phyloP scores from a whole-genome alignment of 805 yeast species.

The Cyberlindnera euphorbiae region DNA sequence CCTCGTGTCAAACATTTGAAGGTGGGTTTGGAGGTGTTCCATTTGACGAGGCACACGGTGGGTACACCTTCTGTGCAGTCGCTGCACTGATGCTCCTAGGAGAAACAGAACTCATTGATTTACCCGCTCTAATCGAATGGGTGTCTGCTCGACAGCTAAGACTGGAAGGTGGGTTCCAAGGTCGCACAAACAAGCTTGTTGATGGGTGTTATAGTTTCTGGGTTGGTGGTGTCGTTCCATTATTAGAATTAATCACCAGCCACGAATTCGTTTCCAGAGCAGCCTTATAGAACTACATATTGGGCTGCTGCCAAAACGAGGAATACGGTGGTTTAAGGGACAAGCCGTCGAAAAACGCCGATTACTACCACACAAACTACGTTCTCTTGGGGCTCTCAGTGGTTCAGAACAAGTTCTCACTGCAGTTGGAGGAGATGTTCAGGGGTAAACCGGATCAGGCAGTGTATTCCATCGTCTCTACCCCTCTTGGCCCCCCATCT shows the following conservation, averaged over 20 bases:
- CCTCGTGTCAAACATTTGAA: conserved; percentile 79
- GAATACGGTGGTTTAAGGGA: conserved; percentile 74
- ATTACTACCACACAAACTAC: conserved; percentile 89
- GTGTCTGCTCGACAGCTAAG: conserved; percentile 58
- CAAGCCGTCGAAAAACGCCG: conserved; percentile 78
- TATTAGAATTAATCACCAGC: conserved; percentile 50
- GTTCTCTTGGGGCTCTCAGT: conserved; percentile 63
- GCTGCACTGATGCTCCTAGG: conserved; percentile 53
- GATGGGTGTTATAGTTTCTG: conserved; percentile 96
- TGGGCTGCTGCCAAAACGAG: conserved; percentile 67
- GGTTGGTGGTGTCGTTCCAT: conserved; percentile 77
- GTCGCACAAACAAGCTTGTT: conserved; percentile 88
- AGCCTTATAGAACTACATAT: conserved; percentile 58
- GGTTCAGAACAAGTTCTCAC: conserved; percentile 17
- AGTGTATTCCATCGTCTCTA: conserved; percentile 11
- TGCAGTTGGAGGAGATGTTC: conserved; percentile 4
- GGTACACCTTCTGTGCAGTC: conserved; percentile 88
- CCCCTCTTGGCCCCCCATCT: conserved; percentile 6
- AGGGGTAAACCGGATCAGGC: conserved; percentile 4
- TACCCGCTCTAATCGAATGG: conserved; percentile 61
- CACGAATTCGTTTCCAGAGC: conserved; percentile 45
- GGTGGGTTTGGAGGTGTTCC: conserved; percentile 93
- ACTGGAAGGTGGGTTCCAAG: conserved; percentile 84
- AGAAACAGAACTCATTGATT: conserved; percentile 34
- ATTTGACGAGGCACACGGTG: conserved; percentile 90